Percentiles rank a stretch among this genome's conserved stretches.
phyloP scores from a whole-genome alignment of 495 filamentous ascomycete species.

The Copromyces sp. region DNA sequence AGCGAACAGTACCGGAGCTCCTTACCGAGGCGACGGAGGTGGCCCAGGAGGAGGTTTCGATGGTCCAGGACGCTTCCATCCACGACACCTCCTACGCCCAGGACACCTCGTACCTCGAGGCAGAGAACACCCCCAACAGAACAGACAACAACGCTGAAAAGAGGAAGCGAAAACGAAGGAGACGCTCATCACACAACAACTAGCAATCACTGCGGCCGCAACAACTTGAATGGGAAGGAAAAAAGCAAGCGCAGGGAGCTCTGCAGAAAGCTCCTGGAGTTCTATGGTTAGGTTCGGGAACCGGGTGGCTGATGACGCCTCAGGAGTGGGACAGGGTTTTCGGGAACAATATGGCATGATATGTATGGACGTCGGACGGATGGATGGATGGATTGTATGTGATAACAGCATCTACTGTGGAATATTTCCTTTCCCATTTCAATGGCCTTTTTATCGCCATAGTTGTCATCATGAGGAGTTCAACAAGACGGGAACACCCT shows the following conservation, averaged over 20 bases:
- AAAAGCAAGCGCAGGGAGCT: no score
- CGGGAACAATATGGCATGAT: background rate
- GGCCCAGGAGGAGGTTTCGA: no score
- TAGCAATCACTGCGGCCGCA: background rate
- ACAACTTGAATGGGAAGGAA: background rate
- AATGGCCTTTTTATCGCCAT: background rate
- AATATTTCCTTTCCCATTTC: background rate
- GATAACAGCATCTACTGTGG: background rate
- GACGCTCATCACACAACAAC: background rate
- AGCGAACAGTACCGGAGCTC: background rate
- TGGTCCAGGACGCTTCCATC: background rate
- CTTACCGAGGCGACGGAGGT: background rate
- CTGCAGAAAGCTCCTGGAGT: background rate
- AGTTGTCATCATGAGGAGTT: background rate
- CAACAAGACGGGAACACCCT: background rate
- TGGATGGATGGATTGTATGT: background rate
- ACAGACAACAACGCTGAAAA: background rate
- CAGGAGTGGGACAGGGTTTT: background rate
- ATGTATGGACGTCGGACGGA: background rate
- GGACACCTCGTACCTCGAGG: background rate
- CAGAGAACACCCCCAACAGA: background rate
- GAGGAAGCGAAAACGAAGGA: background rate
- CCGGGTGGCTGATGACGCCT: background rate
- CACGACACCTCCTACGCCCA: background rate
- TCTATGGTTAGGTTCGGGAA: background rate